Base-by-base conservation (phyloP, 495 filamentous ascomycete species). In the Penicillium argentinense region DNA sequence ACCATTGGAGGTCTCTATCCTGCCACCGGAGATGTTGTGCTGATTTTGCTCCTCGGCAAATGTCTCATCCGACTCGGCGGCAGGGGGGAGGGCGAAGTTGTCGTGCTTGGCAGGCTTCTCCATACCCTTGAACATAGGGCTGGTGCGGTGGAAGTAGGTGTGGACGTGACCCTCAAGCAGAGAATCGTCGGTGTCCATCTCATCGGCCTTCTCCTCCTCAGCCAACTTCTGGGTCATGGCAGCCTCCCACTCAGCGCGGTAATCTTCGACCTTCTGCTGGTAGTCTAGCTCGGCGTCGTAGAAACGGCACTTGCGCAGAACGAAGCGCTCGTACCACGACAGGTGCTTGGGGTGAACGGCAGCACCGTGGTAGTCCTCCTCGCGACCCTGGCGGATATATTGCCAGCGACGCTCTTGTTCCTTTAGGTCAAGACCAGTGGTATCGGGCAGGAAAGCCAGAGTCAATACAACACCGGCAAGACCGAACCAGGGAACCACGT, bases 401-500 rank as follows among this genome's bases (percentile, higher is more conserved):
- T 73, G 60, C 87, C 88, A 96, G 46, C 90, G 81, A 36, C 89
- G 85, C 67, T 96, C 91, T 68, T 95, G 90, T 67, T 96, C 91
- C 76, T 93, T 92, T 37, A 96, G 80, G 56, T 95, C 90, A 9
- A 95, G 83, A 34, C 91, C 90, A 9, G 91, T 96, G 52, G 91
- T 96, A 60, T 95, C 90, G 2, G 91, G 91, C 3, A 95, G 82
- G 78, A 89, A 96, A 44, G 92, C 43, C 38, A 66, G 77, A 9
- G 89, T 95, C 27, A 95, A 56, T 16, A 95, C 21, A 68, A 88
- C 84, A 56, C 91, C 91, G 5, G 69, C 81, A 4, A 95, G 82
- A 60, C 89, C 90, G 62, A 95, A 96, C 89, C 90, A 95, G 2
- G 90, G 87, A 1, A 95, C 88, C 13, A 96, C 81, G 66, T 88